These are phyloP conservation scores for Cadophora luteo-olivacea DNA, from an alignment of 2,329 filamentous ascomycete species.

Conservation along the genomic window DNA sequence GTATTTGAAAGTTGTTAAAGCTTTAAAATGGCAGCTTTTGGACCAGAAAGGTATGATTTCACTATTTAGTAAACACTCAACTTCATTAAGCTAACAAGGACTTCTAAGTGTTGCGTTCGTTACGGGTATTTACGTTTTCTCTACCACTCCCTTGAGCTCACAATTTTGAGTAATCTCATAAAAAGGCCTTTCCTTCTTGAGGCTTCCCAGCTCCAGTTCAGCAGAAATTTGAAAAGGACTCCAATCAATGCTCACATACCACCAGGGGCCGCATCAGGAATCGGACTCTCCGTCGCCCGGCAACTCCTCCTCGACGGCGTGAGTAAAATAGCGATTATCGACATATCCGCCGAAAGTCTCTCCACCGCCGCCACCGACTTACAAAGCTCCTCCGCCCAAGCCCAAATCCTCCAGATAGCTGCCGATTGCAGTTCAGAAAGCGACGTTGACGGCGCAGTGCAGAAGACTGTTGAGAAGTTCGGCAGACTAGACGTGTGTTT, in stretches of 20 bases:
- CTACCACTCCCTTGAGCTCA: background rate
- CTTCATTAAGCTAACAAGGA: background rate
- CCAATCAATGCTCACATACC: background rate
- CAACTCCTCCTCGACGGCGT: conserved; percentile 35
- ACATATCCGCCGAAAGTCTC: conserved; percentile 24
- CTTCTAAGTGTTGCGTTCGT: conserved; percentile 34
- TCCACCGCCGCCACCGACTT: conserved; percentile 3
- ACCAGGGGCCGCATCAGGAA: conserved; percentile 37
- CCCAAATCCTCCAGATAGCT: conserved; percentile 23
- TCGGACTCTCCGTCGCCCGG: conserved; percentile 33
- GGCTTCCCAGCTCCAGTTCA: too few relatives aligned
- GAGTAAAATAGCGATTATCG: conserved; percentile 32
- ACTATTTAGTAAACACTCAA: background rate
- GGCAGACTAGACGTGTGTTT: conserved; percentile 61
- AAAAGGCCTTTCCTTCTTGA: too few relatives aligned
- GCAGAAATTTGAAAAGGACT: too few relatives aligned
- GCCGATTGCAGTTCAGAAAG: conserved; percentile 31
- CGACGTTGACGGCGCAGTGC: conserved; percentile 32
- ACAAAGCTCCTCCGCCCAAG: background rate
- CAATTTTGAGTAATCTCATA: background rate
- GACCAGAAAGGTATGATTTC: conserved; percentile 27
- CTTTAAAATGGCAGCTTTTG: conserved; percentile 25
- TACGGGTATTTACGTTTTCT: conserved; percentile 28
- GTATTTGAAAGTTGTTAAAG: too few relatives aligned
- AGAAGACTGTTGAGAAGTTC: conserved; percentile 52